phyloP scores from a whole-genome alignment of 495 filamentous ascomycete species.

The Tuber calosporum region DNA sequence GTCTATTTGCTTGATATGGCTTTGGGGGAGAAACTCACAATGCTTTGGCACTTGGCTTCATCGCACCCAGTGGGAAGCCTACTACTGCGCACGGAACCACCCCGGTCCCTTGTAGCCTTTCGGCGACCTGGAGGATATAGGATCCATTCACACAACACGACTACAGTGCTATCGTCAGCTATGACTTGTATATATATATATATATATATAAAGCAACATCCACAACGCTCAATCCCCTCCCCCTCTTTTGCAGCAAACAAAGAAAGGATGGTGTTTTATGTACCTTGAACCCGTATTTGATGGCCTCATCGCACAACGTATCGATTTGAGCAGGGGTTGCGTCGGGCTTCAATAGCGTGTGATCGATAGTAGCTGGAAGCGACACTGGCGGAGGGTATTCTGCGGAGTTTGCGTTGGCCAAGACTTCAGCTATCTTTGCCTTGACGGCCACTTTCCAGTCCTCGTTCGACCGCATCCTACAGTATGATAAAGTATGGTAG shows the following conservation, averaged over 20 bases:
- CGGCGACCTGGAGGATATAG: constrained; percentile 51
- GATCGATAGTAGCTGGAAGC: constrained; percentile 50
- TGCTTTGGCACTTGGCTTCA: constrained; percentile 50
- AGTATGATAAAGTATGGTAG: neutral
- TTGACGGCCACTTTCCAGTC: constrained; percentile 33
- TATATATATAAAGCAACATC: neutral
- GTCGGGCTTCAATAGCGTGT: constrained; percentile 56
- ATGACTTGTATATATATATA: neutral
- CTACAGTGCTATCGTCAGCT: constrained; percentile 11
- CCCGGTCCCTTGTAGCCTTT: constrained; percentile 48
- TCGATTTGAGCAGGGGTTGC: constrained; percentile 53
- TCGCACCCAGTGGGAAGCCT: constrained; percentile 60
- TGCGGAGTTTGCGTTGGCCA: constrained; percentile 23
- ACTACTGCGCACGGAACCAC: constrained; percentile 58
- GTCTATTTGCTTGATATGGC: constrained; percentile 13
- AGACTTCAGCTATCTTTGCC: constrained; percentile 31
- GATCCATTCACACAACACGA: constrained; percentile 37
- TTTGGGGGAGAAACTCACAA: constrained; percentile 37
- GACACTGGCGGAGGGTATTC: constrained; percentile 37
- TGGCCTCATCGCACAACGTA: constrained; percentile 58
- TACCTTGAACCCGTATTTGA: constrained; percentile 53
- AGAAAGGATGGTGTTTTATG: constrained; percentile 24
- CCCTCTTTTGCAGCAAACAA: constrained; percentile 13
- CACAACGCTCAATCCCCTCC: neutral
- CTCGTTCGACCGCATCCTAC: constrained; percentile 20